Evolutionary conservation across 345 rosid genomes (phyloP), one percentile per base, ranked within the genome.

Genomic region (Odontarrhena argentea): DNA sequence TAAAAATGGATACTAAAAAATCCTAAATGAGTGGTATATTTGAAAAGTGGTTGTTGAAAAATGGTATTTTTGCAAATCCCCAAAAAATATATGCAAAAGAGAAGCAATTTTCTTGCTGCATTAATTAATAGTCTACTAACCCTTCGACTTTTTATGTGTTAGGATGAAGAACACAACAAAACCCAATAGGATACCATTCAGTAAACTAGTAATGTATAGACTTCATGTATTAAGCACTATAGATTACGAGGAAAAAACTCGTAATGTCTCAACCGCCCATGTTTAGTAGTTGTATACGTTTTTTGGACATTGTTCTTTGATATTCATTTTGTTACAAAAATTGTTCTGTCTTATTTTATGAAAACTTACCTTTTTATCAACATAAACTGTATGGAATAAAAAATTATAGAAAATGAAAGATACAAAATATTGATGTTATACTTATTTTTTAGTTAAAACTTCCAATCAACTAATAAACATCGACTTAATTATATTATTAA

Each of bases 51-150:
- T 32, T 3, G 4, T 5, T 3, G 4, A 32, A 32, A 32, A 5
- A 32, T 32, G 36, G 1, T 32, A 4, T 32, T 32, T 4, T 32
- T 32, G 6, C 1, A 32, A 4, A 6, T 32, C 7, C 7, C 36
- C 36, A 5, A 4, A 4, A 32, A 32, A 32, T 4, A 9, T 42
- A 42, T 13, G 35, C 48, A n/a, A 60, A 52, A 43, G 54, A 47
- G 45, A 71, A 65, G 66, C 41, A 57, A 65, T 24, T 65, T 65
- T 9, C 35, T 57, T 65, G 66, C 47, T 30, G 42, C 71, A 50
- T 58, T 65, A 47, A 71, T 47, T 65, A 46, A 38, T 65, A 64
- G 50, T 35, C 54, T 57, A 72, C 76, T 65, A 57, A 65, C 60
- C 48, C 66, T 65, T 72, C 66, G 58, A 66, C 24, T 72, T 55